phyloP scores from a whole-genome alignment of 1,284 basidiomycete genomes.

The Microbotryum saponariae region DNA sequence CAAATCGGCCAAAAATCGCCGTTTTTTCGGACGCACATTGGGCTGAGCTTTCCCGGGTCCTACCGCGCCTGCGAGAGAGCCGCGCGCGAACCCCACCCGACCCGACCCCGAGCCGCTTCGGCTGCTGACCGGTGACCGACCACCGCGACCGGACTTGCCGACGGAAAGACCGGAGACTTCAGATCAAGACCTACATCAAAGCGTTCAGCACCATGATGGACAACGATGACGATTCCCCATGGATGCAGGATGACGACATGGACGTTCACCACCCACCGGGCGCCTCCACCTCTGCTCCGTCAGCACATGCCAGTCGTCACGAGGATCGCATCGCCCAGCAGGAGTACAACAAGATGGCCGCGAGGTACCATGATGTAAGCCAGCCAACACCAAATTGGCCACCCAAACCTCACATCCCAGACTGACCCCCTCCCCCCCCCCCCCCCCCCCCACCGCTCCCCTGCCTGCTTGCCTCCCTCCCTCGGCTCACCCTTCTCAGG shows the following conservation, averaged over 20 bases:
- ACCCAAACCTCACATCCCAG: background rate
- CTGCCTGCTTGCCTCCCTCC: too few relatives aligned
- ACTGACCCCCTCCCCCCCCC: background rate
- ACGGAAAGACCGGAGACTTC: too few relatives aligned
- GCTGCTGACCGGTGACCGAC: too few relatives aligned
- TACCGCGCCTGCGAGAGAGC: too few relatives aligned
- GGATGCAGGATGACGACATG: constrained; percentile 30
- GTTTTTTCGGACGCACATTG: too few relatives aligned
- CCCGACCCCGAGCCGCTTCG: too few relatives aligned
- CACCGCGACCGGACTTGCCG: too few relatives aligned
- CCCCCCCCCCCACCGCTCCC: background rate
- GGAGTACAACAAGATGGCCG: constrained; percentile 33
- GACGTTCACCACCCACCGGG: background rate
- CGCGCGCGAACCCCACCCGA: too few relatives aligned
- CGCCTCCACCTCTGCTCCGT: background rate
- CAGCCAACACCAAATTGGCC: too few relatives aligned
- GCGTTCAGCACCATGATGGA: constrained; percentile 2
- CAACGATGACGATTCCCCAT: constrained; percentile 31
- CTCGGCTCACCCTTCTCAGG: constrained; percentile 46
- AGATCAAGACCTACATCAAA: too few relatives aligned
- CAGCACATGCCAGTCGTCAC: background rate
- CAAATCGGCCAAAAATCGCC: too few relatives aligned
- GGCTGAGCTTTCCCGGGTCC: too few relatives aligned
- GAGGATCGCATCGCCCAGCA: constrained; percentile 21
- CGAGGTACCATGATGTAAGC: constrained; percentile 31